Evolutionary conservation across 257 asterid genomes (phyloP).

Genomic region (Thymus mandschuricus): DNA sequence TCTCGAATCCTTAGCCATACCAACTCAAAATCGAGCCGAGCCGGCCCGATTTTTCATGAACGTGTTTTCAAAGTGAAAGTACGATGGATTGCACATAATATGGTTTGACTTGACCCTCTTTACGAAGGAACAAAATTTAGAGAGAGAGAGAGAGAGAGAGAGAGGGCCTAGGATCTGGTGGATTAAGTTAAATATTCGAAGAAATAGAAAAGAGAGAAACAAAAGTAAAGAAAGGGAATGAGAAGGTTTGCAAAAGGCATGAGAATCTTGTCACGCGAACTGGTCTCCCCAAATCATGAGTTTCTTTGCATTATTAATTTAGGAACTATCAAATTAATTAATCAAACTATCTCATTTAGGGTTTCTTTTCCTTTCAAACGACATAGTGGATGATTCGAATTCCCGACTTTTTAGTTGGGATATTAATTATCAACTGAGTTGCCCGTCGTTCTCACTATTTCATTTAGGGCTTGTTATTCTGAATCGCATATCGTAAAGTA

Average conservation of each 20-base stretch:
- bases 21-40: no score
- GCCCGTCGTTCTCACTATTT: no score
- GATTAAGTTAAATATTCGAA: slow-evolving; percentile 9
- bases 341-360: not conserved
- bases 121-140: not conserved
- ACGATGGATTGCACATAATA: not conserved
- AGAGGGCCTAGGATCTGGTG: slow-evolving; percentile 51
- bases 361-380: not conserved
- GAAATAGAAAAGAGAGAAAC: not conserved
- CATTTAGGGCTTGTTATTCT: no score
- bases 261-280: slow-evolving; percentile 61
- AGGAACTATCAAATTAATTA: not conserved
- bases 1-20: no score
- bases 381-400: no score
- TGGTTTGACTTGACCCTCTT: no score
- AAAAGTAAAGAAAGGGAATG: not conserved
- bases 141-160: not conserved
- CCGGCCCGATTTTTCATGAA: no score
- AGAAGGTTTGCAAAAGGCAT: slow-evolving; percentile 46
- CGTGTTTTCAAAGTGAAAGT: slow-evolving; percentile 13
- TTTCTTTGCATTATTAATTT: not conserved
- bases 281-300: slow-evolving; percentile 57
- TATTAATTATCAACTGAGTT: no score
- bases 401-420: no score
- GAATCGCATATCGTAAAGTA: no score